Base-by-base conservation (phyloP, 306 rosid genomes). In the Cucumis melo region DNA sequence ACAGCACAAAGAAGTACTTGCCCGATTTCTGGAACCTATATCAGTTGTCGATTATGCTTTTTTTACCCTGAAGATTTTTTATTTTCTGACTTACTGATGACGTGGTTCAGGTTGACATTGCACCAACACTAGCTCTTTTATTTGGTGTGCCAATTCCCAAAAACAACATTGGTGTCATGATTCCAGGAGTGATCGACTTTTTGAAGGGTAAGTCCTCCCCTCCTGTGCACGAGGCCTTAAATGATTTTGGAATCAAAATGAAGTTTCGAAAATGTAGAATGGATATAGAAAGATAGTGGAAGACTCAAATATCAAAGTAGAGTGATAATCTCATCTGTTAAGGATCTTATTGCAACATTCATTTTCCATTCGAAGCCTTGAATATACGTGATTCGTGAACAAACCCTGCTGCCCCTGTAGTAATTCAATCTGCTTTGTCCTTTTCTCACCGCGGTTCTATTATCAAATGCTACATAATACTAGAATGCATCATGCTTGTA, bases 101-200 rank as follows among this genome's bases (percentile, higher is more conserved):
- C 81, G 76, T 81, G 72, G 56, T 50, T 74, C 86, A 93, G 97
- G 92, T 93, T 81, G 98, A 91, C 85, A 88, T 93, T 70, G 90
- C 88, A 41, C 89, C 98, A 65, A 93, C 96, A 60, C 77, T 93
- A 81, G 92, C 97, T 79, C 89, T 90, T 80, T 88, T 93, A 61
- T 87, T 89, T 83, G 92, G 98, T 20, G 91, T 91, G 75, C 98
- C 98, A 75, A 90, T 91, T 83, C 98, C 97, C n/a, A 90, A 84
- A 80, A 93, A 93, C 87, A 93, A 81, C 79, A 88, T 91, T 55
- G 98, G 98, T 76, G 75, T 93, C 79, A 79, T 90, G 81, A 84
- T 93, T 81, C 84, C 86, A 17, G 85, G 82, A 82, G 73, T 70
- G 75, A 59, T 88, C 48, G 86, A 81, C 83, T 83, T 88, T 79